Conservation (phyloP, 1,284 basidiomycete genomes). For the Tremellales sp. region DNA sequence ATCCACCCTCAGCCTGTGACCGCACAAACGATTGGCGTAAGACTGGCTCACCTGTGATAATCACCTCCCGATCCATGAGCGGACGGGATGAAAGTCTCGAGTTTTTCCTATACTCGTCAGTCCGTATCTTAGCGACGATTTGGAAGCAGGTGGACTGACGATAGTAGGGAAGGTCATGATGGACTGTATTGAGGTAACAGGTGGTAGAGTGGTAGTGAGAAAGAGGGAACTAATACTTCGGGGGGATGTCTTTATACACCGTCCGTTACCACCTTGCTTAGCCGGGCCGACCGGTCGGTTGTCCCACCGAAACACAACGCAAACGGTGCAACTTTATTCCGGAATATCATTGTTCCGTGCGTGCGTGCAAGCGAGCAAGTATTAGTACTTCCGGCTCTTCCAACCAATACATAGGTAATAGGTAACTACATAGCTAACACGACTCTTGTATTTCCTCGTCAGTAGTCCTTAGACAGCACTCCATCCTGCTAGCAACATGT, state of each 20-base stretch:
- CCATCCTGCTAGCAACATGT: constrained; percentile 6
- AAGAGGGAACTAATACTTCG: neutral
- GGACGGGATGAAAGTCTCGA: constrained; percentile 51
- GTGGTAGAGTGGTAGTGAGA: neutral
- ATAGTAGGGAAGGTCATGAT: constrained; percentile 35
- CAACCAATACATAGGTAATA: too few relatives aligned
- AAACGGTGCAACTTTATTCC: neutral
- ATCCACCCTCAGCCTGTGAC: constrained; percentile 3
- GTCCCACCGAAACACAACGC: neutral
- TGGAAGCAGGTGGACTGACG: constrained; percentile 19
- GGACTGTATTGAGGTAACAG: neutral
- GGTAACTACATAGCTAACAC: neutral
- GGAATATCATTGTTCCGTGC: neutral
- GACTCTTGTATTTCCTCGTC: neutral
- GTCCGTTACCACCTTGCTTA: neutral
- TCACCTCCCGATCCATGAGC: constrained; percentile 53
- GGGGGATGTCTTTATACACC: constrained; percentile 1
- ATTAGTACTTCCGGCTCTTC: too few relatives aligned
- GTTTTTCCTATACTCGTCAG: constrained; percentile 31
- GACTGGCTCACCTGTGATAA: constrained; percentile 50
- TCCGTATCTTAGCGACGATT: neutral
- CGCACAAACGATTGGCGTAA: neutral
- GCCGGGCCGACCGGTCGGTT: neutral
- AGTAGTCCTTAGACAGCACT: constrained; percentile 2
- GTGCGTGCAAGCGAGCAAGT: too few relatives aligned